phyloP scores from a whole-genome alignment of 306 rosid species.

The Corylus heterophylla region DNA sequence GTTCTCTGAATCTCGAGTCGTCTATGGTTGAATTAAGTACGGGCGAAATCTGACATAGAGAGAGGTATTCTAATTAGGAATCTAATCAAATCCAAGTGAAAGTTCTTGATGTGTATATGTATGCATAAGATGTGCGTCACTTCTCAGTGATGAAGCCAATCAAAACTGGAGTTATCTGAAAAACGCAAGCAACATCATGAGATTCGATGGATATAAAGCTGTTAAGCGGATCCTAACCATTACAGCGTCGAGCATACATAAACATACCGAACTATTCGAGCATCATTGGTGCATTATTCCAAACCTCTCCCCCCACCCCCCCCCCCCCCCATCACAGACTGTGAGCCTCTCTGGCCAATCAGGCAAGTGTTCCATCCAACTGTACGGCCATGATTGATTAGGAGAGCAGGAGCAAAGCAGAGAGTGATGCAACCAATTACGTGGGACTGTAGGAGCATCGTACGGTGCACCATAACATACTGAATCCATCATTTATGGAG shows the following conservation, averaged over 20 bases:
- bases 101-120: too few relatives aligned
- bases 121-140: too few relatives aligned
- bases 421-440: slow-evolving; percentile 27
- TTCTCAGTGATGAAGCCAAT: too few relatives aligned
- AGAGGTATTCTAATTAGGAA: too few relatives aligned
- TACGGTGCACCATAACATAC: slow-evolving; percentile 29
- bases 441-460: slow-evolving; percentile 7
- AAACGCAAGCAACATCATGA: too few relatives aligned
- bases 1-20: too few relatives aligned
- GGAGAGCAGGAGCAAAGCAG: background rate
- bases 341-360: background rate
- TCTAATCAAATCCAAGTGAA: too few relatives aligned
- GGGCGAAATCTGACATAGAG: too few relatives aligned
- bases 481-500: slow-evolving; percentile 7
- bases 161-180: too few relatives aligned
- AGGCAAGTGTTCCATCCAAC: background rate
- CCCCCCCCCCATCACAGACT: background rate
- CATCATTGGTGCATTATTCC: slow-evolving; percentile 3
- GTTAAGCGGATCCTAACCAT: too few relatives aligned
- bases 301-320: background rate
- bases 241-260: background rate
- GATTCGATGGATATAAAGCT: too few relatives aligned
- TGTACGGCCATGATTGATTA: background rate
- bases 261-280: background rate
- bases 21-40: too few relatives aligned